Evolutionary conservation across 305 asterid genomes (phyloP).

Genomic region (Stenogyne calaminthoides): DNA sequence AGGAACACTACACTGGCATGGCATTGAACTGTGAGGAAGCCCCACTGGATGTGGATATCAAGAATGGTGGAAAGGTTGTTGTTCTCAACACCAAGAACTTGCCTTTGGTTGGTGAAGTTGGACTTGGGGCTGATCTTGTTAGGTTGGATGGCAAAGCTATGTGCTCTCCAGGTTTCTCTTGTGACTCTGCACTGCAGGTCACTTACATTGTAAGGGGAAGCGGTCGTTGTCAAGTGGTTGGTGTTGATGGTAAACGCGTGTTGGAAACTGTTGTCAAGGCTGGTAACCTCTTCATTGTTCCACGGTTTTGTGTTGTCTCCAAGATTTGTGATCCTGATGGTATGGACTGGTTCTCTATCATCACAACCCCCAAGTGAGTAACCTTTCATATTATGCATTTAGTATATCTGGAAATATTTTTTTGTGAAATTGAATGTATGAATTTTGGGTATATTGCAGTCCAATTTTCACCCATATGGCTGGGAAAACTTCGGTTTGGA

Average conservation of each 20-base stretch:
- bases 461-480: constrained; percentile 55
- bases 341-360: constrained; percentile 91
- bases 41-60: constrained; percentile 71
- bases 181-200: constrained; percentile 89
- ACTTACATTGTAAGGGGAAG: constrained; percentile 82
- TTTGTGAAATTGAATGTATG: not conserved
- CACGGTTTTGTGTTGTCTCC: constrained; percentile 81
- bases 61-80: constrained; percentile 78
- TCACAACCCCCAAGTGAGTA: constrained; percentile 86
- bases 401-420: not conserved
- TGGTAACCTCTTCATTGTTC: constrained; percentile 80
- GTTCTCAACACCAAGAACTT: constrained; percentile 78
- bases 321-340: constrained; percentile 84
- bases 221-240: constrained; percentile 87
- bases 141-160: constrained; percentile 69
- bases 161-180: constrained; percentile 96
- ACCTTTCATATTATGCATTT: not conserved
- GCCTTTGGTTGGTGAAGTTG: constrained; percentile 84
- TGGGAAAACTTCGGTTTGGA: constrained; percentile 55
- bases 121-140: constrained; percentile 82
- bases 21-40: constrained; percentile 64
- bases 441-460: constrained; percentile 27
- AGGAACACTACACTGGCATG: constrained; percentile 54
- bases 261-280: constrained; percentile 67
- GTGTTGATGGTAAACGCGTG: constrained; percentile 71